These are phyloP conservation scores for Pseudogymnoascus sp. DNA, from an alignment of 2,329 filamentous ascomycete species.

Conservation along the genomic window DNA sequence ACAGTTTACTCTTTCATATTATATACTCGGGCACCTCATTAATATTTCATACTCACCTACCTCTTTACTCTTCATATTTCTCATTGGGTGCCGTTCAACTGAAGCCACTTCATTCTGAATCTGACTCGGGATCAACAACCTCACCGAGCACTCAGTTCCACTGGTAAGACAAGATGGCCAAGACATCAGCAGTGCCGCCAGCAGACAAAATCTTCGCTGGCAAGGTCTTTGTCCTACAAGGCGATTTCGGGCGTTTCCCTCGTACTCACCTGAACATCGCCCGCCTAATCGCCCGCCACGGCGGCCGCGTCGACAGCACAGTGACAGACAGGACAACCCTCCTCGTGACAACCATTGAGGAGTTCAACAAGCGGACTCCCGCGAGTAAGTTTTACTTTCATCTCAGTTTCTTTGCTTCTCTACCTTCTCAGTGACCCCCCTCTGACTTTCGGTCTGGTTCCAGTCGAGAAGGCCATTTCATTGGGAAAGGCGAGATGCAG, in stretches of 20 bases:
- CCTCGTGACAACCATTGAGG: conserved; percentile 56
- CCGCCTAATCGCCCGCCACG: conserved; percentile 56
- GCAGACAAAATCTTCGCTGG: conserved; percentile 40
- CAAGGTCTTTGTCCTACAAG: conserved; percentile 48
- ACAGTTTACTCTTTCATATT: not conserved
- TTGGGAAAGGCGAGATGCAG: not conserved
- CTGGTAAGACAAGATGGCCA: conserved; percentile 15
- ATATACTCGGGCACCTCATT: not conserved
- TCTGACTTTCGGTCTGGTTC: not conserved
- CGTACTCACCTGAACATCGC: conserved; percentile 48
- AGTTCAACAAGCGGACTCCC: conserved; percentile 40
- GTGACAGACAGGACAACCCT: conserved; percentile 58
- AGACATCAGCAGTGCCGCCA: not conserved
- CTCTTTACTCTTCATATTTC: not conserved
- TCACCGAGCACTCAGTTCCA: not conserved
- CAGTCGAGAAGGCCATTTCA: conserved; percentile 1
- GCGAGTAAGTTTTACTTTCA: conserved; percentile 19
- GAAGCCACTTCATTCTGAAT: not conserved
- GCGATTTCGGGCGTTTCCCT: conserved; percentile 41
- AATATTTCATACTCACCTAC: not conserved
- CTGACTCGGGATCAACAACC: not conserved
- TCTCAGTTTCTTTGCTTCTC: not conserved
- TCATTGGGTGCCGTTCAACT: not conserved
- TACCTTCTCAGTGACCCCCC: not conserved
- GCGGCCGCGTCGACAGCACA: conserved; percentile 47